phyloP scores from a whole-genome alignment of 257 asterid species.

The Parsonsia alboflavescens region DNA sequence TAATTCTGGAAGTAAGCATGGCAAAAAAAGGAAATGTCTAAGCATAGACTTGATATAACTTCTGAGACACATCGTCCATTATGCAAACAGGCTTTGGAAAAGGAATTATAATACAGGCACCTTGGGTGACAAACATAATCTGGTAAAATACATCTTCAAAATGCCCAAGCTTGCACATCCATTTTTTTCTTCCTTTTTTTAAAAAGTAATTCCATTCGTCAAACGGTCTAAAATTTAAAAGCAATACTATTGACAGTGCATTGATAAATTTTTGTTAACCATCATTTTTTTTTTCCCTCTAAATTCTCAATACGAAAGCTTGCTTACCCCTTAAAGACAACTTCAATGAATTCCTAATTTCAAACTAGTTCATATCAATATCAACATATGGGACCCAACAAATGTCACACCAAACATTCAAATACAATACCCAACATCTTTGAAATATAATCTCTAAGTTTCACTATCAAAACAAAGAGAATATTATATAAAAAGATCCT shows the following conservation, averaged over 20 bases:
- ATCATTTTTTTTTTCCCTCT: no score
- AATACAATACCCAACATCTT: no score
- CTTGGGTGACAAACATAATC: background rate
- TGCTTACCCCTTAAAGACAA: no score
- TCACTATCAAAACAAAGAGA: no score
- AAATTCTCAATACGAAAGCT: no score
- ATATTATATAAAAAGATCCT: no score
- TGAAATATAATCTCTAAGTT: no score
- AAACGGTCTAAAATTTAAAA: background rate
- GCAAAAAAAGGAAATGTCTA: background rate
- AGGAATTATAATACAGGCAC: background rate
- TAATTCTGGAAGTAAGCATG: background rate
- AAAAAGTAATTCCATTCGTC: background rate
- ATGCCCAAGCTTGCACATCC: background rate
- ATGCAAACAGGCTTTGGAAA: background rate
- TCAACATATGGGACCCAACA: no score
- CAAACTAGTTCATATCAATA: no score
- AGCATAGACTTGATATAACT: background rate
- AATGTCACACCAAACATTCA: no score
- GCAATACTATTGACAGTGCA: background rate
- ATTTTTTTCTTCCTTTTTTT: background rate
- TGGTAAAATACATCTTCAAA: background rate
- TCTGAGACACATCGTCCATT: background rate
- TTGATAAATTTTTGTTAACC: no score
- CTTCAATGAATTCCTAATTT: no score